Conservation (phyloP, 345 rosid genomes). For the Salix dunnii region DNA sequence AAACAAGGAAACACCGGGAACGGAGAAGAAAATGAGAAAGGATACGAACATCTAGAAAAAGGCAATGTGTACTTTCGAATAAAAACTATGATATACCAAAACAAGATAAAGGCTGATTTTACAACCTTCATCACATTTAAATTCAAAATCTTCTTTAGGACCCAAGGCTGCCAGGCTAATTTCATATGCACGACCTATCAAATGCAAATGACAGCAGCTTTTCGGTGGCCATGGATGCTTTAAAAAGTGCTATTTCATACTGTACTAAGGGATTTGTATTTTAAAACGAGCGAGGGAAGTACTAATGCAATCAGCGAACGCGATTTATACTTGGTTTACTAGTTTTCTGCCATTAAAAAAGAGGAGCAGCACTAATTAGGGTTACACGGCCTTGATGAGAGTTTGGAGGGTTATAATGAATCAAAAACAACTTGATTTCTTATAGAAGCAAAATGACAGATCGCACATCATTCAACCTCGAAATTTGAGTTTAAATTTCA, state of each 20-base stretch:
- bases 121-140: constrained; percentile 5
- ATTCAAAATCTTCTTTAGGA: not conserved
- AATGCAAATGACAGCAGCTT: constrained; percentile 32
- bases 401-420: not conserved
- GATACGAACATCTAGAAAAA: constrained; percentile 25
- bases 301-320: constrained; percentile 20
- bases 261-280: not conserved
- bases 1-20: constrained; percentile 10
- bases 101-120: constrained; percentile 7
- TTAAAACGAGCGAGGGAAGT: not conserved
- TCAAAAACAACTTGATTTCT: not conserved
- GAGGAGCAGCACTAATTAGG: constrained; percentile 1
- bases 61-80: constrained; percentile 36
- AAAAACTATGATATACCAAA: constrained; percentile 30
- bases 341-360: constrained; percentile 2
- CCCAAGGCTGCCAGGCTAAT: constrained; percentile 35
- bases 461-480: constrained; percentile 15
- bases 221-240: constrained; percentile 7
- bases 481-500: too few relatives aligned
- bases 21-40: constrained; percentile 9
- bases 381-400: constrained; percentile 5
- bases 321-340: constrained; percentile 10
- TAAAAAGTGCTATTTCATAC: not conserved
- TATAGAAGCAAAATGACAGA: not conserved
- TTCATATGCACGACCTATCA: constrained; percentile 17